Conservation (phyloP, 192 early-diverging fungal genomes). For the Glomus cerebriforme region DNA sequence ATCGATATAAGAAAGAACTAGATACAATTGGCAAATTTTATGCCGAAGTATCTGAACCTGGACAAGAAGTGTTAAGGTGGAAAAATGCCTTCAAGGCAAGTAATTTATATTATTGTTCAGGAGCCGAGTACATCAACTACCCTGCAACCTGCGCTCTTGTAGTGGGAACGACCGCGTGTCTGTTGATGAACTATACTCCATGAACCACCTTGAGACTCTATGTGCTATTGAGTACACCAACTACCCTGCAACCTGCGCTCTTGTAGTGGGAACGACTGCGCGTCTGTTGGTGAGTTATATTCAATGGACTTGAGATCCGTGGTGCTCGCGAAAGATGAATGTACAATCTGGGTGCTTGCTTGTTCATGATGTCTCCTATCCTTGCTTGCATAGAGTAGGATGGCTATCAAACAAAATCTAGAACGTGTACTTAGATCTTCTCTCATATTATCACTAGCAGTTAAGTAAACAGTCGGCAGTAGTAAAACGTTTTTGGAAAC, state of each 20-base stretch:
- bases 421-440: constrained; percentile 24
- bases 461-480: constrained; percentile 3
- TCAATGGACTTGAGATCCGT: constrained; percentile 25
- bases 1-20: constrained; percentile 20
- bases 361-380: constrained; percentile 31
- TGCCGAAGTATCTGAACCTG: constrained; percentile 26
- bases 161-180: too few relatives aligned
- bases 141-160: not conserved
- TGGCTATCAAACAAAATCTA: constrained; percentile 24
- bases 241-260: constrained; percentile 13
- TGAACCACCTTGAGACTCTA: constrained; percentile 8
- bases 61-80: constrained; percentile 28
- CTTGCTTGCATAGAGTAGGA: constrained; percentile 11
- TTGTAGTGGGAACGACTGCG: too few relatives aligned
- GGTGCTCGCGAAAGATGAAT: constrained; percentile 21
- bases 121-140: not conserved
- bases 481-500: constrained; percentile 25
- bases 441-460: constrained; percentile 16
- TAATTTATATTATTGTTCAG: not conserved
- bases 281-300: too few relatives aligned
- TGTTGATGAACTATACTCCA: not conserved
- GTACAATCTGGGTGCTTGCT: constrained; percentile 25
- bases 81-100: constrained; percentile 34
- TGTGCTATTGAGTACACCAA: constrained; percentile 20
- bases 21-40: constrained; percentile 28